Evolutionary conservation across 345 rosid genomes (phyloP), one percentile per base, ranked within the genome.

Genomic region (Sapria himalayana): DNA sequence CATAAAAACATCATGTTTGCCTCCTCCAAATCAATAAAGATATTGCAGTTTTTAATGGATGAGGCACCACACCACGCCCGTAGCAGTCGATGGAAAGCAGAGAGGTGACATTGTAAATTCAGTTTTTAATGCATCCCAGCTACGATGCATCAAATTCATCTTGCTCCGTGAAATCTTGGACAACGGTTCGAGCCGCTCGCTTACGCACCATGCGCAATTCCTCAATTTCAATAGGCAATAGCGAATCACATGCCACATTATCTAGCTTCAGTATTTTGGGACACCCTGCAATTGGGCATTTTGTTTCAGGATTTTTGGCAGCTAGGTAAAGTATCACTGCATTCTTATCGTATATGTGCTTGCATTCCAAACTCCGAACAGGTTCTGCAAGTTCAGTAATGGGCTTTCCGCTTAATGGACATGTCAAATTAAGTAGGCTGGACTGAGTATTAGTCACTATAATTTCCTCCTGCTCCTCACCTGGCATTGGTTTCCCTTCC

Each of bases 381-480:
- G 98, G 98, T 56, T 85, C 72, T 29, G 47, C 46, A 57, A 82
- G 51, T 56, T 79, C 85, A 44, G 52, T 65, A 48, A 89, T 37
- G 39, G 77, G 78, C 51, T 76, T 89, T 60, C 85, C 91, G 48
- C 65, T 89, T 48, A 82, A 22, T 15, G 98, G 98, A 55, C 98
- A 89, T 15, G 56, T 59, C 16, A 51, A 36, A 61, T 82, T 89
- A 59, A 79, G 56, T 45, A 89, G 51, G 65, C 53, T 76, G 60
- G 69, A 62, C 72, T 76, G 81, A 11, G 91, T 79, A 59, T 70
- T 69, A 37, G 91, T 89, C 93, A 82, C 69, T 38, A 89, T 47
- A 34, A 89, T 59, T 51, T 89, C 94, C 57, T 74, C 94, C 62
- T 72, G 78, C 44, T 82, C 98, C 9, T 82, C 94, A 49, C 91